Evolutionary conservation across 495 filamentous ascomycete species (phyloP).

Genomic region (Aspergillus olivimuriae): DNA sequence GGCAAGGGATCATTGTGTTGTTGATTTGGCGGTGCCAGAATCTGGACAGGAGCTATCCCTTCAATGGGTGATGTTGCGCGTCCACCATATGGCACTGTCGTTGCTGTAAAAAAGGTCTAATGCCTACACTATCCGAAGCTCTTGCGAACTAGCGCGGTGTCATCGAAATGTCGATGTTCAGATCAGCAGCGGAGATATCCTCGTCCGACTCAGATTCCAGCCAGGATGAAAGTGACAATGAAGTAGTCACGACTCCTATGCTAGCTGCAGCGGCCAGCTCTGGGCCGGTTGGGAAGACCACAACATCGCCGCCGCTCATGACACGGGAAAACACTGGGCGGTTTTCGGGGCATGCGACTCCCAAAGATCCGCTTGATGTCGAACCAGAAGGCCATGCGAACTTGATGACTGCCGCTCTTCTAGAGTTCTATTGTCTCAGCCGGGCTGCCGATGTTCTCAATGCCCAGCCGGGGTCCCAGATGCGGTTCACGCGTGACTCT

Average conservation of each 20-base stretch:
- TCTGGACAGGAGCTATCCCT: too few relatives aligned
- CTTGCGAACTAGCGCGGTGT: background rate
- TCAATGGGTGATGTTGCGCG: too few relatives aligned
- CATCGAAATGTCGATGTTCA: slow-evolving; percentile 41
- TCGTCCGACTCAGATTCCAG: slow-evolving; percentile 33
- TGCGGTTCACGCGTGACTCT: slow-evolving; percentile 34
- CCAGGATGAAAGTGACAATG: slow-evolving; percentile 17
- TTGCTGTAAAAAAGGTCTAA: slow-evolving; percentile 3
- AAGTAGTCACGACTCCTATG: slow-evolving; percentile 7
- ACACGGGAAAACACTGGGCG: slow-evolving; percentile 6
- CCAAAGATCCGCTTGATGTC: slow-evolving; percentile 20
- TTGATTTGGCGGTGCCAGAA: too few relatives aligned
- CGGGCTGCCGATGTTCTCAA: slow-evolving; percentile 43
- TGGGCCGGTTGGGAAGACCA: slow-evolving; percentile 6
- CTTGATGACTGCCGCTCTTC: slow-evolving; percentile 37
- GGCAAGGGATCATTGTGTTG: too few relatives aligned
- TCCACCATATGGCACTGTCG: slow-evolving; percentile 4
- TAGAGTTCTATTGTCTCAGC: slow-evolving; percentile 41
- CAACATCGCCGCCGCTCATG: slow-evolving; percentile 1
- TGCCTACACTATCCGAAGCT: background rate
- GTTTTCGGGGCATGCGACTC: slow-evolving; percentile 13
- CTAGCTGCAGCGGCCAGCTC: background rate
- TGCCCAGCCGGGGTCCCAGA: slow-evolving; percentile 25
- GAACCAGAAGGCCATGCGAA: slow-evolving; percentile 34
- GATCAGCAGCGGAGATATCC: slow-evolving; percentile 33